phyloP scores from a whole-genome alignment of 2,329 filamentous ascomycete species.

The Pyrenophora tritici-repentis region DNA sequence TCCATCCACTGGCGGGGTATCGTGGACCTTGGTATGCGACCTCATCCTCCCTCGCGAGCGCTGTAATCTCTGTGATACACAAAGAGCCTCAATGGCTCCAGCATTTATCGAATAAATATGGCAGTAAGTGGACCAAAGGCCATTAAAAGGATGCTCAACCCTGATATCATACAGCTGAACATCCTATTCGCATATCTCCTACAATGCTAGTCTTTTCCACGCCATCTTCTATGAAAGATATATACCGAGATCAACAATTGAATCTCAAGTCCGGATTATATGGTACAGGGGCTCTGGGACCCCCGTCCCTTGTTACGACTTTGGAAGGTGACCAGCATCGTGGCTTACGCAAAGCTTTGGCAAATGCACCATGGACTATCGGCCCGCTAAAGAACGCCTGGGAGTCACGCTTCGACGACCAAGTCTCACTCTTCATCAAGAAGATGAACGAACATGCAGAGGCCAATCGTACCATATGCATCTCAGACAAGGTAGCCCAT shows the following conservation, averaged over 20 bases:
- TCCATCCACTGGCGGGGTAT: slow-evolving; percentile 51
- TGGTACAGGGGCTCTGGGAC: slow-evolving; percentile 44
- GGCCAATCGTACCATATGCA: slow-evolving; percentile 28
- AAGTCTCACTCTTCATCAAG: slow-evolving; percentile 40
- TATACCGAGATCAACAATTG: slow-evolving; percentile 48
- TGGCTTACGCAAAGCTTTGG: slow-evolving; percentile 45
- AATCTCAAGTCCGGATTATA: slow-evolving; percentile 47
- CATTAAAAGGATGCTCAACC: neutral
- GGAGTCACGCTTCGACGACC: slow-evolving; percentile 46
- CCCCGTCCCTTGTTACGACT: slow-evolving; percentile 43
- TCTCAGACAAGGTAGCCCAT: slow-evolving; percentile 48
- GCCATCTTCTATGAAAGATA: slow-evolving; percentile 45
- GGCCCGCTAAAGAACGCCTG: slow-evolving; percentile 49
- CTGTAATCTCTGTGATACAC: slow-evolving; percentile 33
- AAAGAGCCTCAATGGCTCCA: slow-evolving; percentile 38
- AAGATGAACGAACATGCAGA: slow-evolving; percentile 40
- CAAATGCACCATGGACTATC: slow-evolving; percentile 46
- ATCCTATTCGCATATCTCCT: slow-evolving; percentile 48
- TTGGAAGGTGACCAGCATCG: slow-evolving; percentile 44
- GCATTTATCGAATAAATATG: slow-evolving; percentile 37
- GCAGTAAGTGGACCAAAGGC: slow-evolving; percentile 25
- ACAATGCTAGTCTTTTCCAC: slow-evolving; percentile 47
- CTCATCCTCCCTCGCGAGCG: slow-evolving; percentile 40
- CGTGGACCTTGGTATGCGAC: slow-evolving; percentile 51
- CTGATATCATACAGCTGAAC: slow-evolving; percentile 26